Evolutionary conservation across 2,329 filamentous ascomycete species (phyloP).

Genomic region (Ophiostoma quercus): DNA sequence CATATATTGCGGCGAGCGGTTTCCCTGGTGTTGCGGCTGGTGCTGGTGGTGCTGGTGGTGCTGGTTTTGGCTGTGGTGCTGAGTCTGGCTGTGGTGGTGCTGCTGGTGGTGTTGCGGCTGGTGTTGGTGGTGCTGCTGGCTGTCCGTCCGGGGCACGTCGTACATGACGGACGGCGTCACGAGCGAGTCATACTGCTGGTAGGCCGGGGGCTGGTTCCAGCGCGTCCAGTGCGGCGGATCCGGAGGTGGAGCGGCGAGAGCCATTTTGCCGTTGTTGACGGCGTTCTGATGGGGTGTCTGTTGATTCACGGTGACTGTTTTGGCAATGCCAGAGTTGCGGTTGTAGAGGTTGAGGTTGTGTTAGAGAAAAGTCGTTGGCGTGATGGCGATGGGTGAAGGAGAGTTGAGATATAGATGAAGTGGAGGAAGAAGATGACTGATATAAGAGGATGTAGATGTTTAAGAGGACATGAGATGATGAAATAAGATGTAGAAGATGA

Average conservation of each 20-base stretch:
- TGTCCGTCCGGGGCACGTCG: constrained; percentile 9
- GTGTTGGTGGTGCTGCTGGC: constrained; percentile 6
- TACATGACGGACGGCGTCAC: constrained; percentile 5
- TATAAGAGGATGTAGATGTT: background rate
- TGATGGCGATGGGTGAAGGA: background rate
- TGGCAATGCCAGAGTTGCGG: background rate
- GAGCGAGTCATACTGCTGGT: constrained; percentile 18
- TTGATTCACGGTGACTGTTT: constrained; percentile 4
- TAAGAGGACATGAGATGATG: background rate
- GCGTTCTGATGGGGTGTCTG: background rate
- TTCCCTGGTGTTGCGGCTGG: constrained; percentile 3
- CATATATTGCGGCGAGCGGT: constrained; percentile 7
- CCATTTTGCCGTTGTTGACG: constrained; percentile 39
- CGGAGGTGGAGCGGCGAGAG: constrained; percentile 44
- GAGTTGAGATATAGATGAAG: background rate
- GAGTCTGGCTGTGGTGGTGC: constrained; percentile 16
- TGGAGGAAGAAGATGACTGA: background rate
- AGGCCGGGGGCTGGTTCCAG: constrained; percentile 46
- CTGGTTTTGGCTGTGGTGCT: constrained; percentile 18
- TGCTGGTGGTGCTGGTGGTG: constrained; percentile 15
- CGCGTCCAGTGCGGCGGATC: constrained; percentile 49
- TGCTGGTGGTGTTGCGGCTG: constrained; percentile 19
- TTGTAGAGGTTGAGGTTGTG: background rate
- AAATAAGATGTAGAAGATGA: background rate
- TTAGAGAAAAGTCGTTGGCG: background rate